Base-by-base conservation (phyloP, 345 rosid species). In the Citropsis articulata region DNA sequence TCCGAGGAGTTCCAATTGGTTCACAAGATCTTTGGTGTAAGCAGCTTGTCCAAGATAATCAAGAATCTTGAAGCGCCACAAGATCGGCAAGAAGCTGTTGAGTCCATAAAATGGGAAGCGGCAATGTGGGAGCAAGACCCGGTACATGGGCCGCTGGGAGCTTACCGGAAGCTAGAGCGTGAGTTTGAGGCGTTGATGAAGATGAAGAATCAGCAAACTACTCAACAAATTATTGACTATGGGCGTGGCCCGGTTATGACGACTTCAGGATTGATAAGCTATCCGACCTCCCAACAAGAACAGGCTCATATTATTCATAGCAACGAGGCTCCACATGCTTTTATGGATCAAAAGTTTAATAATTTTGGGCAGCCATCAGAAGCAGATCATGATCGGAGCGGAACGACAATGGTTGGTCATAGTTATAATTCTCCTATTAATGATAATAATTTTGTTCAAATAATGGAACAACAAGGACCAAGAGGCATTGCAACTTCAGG, bases 21-120 rank as follows among this genome's bases (percentile, higher is more conserved):
- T 9, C 77, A n/a, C 8, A 73, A 36, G 63, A 7, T 84, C 13
- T 86, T 82, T 59, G 84, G 84, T 0, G 79, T 84, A 8, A 65
- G 73, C 48, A 78, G 69, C 75, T 3, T 82, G 63, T 73, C 67
- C 21, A 72, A 61, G 42, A 66, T 81, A 9, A 40, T 81, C 1
- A 45, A 12, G 9, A 18, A 19, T 4, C 70, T 73, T 27, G 18
- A 7, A 1, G 4, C 5, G 25, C 27, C 4, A 0, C 3, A 56
- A 28, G 78, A 76, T 1, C 77, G 81, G 25, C 24, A n/a, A 4
- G 59, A 3, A 25, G 81, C 80, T 1, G 79, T 71, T 7, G 63
- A 61, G 24, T 82, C 86, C 63, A 38, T 84, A 2, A n/a, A 69
- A 19, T 86, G 89, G 89, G 87, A 82, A 80, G 85, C 87, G 0